phyloP scores from a whole-genome alignment of 1,139 yeast genomes.

The Saccharomyces uvarum region DNA sequence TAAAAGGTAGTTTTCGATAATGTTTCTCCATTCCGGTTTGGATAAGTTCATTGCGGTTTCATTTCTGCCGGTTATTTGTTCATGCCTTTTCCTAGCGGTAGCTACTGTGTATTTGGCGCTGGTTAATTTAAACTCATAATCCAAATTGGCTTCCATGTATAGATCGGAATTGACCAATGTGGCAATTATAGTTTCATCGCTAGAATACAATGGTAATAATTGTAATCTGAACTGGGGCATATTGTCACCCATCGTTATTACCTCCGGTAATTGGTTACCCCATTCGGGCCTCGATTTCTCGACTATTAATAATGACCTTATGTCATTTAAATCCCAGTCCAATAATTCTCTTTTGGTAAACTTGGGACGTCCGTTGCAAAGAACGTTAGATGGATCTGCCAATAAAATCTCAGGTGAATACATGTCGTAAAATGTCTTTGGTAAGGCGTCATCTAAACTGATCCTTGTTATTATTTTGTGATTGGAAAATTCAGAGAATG shows the following conservation, averaged over 20 bases:
- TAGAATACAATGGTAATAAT: constrained; percentile 43
- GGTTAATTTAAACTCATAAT: constrained; percentile 43
- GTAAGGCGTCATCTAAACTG: constrained; percentile 39
- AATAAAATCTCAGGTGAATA: constrained; percentile 45
- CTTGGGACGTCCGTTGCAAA: constrained; percentile 49
- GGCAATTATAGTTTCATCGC: constrained; percentile 42
- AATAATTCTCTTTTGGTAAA: constrained; percentile 52
- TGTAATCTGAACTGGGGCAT: constrained; percentile 35
- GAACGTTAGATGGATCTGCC: constrained; percentile 31
- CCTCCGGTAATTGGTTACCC: constrained; percentile 43
- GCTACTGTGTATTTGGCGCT: constrained; percentile 54
- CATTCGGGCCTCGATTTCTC: constrained; percentile 45
- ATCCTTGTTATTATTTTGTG: constrained; percentile 18
- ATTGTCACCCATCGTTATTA: constrained; percentile 21
- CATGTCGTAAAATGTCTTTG: constrained; percentile 44
- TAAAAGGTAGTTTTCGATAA: constrained; percentile 55
- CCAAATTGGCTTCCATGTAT: constrained; percentile 51
- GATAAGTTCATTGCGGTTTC: constrained; percentile 31
- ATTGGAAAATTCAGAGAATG: constrained; percentile 5
- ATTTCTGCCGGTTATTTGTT: constrained; percentile 21
- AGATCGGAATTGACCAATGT: constrained; percentile 48
- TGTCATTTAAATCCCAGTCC: constrained; percentile 60
- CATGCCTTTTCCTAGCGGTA: constrained; percentile 48
- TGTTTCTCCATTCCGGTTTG: constrained; percentile 59
- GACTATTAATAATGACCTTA: constrained; percentile 52